Evolutionary conservation across 305 asterid species (phyloP), one percentile per base, ranked within the genome.

Genomic region (Fraxinus floribunda): DNA sequence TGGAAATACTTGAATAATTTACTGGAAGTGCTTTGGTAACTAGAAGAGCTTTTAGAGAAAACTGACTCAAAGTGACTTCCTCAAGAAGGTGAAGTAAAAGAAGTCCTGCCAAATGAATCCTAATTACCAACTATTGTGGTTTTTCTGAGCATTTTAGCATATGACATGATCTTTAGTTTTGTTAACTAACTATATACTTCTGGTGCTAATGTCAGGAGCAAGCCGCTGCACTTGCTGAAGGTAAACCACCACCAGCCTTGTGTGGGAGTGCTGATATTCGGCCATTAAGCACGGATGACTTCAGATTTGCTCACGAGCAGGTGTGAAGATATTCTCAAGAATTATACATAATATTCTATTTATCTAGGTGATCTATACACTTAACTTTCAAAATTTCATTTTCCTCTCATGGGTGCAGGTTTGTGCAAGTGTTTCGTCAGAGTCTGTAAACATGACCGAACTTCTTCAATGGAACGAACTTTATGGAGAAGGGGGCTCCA

Each of bases 401-500:
- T 79, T n/a, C 46, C 10, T 34, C 44, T 32, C 26, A 49, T 75
- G 39, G 6, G 8, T 79, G 66, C 85, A 93, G 97, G 97, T 94
- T 49, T 92, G 94, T 81, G 94, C 95, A 7, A 94, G 97, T 55
- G 95, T 94, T 22, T 92, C 98, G 11, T 91, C 97, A 22, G 95
- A 93, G 90, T 91, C 95, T 8, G 85, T 86, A 80, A 94, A 94
- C 84, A 94, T 94, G 98, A 90, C 91, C n/a, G 97, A 92, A 87
- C 97, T 94, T 80, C 86, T 90, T 38, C 95, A 94, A 75, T 94
- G 98, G 97, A 92, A 94, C 68, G 98, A 94, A 70, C 93, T 94
- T 2, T 94, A 92, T 26, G 97, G 98, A 60, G 95, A 94, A 87
- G 97, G 97, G 16, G 97, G 98, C 72, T 92, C 95, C 1, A 89